Conservation (phyloP, 352 stramenopile genomes). For the Phytophthora pisi region DNA sequence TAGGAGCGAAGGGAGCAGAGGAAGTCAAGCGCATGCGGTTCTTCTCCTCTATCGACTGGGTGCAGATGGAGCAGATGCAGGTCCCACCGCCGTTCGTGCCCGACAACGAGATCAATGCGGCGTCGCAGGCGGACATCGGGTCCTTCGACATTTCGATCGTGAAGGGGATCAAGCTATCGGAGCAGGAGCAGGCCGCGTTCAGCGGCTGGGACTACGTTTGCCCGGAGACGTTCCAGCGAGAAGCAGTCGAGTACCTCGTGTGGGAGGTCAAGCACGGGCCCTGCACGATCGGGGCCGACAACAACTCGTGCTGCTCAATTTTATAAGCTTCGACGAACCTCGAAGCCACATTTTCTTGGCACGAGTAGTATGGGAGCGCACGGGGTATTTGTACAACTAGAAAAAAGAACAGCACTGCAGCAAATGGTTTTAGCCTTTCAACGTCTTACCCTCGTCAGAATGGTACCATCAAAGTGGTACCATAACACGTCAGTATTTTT, state of each 20-base stretch:
- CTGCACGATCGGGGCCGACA: conserved; percentile 61
- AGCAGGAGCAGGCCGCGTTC: conserved; percentile 77
- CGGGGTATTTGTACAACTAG: conserved; percentile 31
- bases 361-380: conserved; percentile 3
- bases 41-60: conserved; percentile 81
- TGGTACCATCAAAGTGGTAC: background rate
- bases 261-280: conserved; percentile 84
- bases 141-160: conserved; percentile 77
- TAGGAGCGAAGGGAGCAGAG: conserved; percentile 71
- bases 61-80: conserved; percentile 69
- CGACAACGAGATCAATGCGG: conserved; percentile 87
- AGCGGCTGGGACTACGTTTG: conserved; percentile 76
- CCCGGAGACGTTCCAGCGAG: conserved; percentile 77
- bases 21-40: conserved; percentile 85
- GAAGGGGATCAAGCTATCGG: conserved; percentile 74
- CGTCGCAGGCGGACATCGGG: conserved; percentile 80
- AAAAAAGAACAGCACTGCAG: conserved; percentile 13
- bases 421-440: too few species aligned
- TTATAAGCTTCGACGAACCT: conserved; percentile 28
- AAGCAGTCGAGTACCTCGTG: conserved; percentile 83
- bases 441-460: conserved; percentile 10
- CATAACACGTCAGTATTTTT: conserved; percentile 24
- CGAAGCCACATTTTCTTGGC: background rate
- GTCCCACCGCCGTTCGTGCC: conserved; percentile 77
- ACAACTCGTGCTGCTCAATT: conserved; percentile 75